A percentile compares a stretch with the other conserved stretches of the same genome.
Conservation (phyloP, 2,329 filamentous ascomycete species). For the Tolypocladium endophyticum region DNA sequence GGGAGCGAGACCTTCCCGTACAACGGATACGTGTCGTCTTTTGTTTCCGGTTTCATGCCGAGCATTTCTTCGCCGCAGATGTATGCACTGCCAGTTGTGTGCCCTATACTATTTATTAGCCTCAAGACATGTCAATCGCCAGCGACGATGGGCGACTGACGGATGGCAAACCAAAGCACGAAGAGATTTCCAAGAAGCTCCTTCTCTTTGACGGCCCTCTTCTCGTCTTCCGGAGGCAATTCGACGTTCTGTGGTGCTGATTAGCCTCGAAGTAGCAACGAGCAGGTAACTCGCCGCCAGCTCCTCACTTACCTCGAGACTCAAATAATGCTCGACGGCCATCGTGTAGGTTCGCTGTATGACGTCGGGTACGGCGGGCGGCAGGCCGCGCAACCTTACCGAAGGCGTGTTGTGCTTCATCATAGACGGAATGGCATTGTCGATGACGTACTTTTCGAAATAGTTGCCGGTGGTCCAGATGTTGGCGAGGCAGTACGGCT, state of each 20-base stretch:
- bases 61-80: constrained; percentile 29
- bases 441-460: constrained; percentile 25
- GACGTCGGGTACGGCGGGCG: background rate
- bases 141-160: constrained; percentile 21
- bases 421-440: constrained; percentile 15
- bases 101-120: constrained; percentile 18
- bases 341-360: constrained; percentile 12
- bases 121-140: background rate
- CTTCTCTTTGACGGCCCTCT: constrained; percentile 14
- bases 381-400: background rate
- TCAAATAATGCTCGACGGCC: constrained; percentile 10
- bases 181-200: constrained; percentile 30
- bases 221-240: background rate
- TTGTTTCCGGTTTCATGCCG: constrained; percentile 23
- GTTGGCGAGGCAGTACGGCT: constrained; percentile 28
- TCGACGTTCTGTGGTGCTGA: background rate
- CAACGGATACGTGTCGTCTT: constrained; percentile 26
- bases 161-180: constrained; percentile 33
- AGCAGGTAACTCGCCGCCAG: background rate
- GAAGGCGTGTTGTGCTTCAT: constrained; percentile 10
- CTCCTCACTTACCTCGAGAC: constrained; percentile 10
- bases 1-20: constrained; percentile 27
- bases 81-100: constrained; percentile 32
- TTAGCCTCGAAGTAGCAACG: background rate
- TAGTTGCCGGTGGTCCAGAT: constrained; percentile 21